Conservation (phyloP, 2,329 filamentous ascomycete genomes). For the Trichoderma aggressivum region DNA sequence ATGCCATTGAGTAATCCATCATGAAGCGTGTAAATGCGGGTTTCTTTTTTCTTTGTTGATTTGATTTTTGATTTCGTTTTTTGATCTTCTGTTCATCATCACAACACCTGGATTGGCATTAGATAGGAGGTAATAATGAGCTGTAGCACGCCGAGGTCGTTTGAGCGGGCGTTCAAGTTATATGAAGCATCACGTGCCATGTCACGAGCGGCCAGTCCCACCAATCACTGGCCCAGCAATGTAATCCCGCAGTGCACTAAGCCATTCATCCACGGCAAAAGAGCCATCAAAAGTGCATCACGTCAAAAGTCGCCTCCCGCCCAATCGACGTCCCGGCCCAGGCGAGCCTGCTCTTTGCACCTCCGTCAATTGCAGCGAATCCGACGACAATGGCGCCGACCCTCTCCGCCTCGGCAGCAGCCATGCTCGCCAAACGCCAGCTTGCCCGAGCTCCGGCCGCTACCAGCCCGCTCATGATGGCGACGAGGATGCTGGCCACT, state of each 20-base stretch:
- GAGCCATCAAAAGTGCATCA: slow-evolving; percentile 20
- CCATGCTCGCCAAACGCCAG: slow-evolving; percentile 37
- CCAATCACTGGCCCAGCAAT: slow-evolving; percentile 39
- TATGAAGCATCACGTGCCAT: slow-evolving; percentile 28
- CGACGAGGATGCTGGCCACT: slow-evolving; percentile 17
- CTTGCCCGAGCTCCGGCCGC: slow-evolving; percentile 28
- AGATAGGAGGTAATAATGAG: neutral
- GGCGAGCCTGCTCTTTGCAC: slow-evolving; percentile 23
- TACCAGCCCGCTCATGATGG: slow-evolving; percentile 22
- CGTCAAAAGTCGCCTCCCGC: slow-evolving; percentile 27
- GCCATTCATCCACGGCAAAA: slow-evolving; percentile 8
- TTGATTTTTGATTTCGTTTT: neutral
- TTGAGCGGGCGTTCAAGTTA: neutral
- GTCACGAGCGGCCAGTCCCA: slow-evolving; percentile 25
- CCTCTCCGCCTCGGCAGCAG: slow-evolving; percentile 29
- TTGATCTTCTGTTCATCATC: neutral
- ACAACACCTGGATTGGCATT: neutral
- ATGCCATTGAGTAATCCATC: neutral
- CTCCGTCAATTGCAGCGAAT: slow-evolving; percentile 28
- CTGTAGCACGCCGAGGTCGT: neutral
- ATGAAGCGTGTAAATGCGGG: neutral
- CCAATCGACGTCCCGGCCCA: slow-evolving; percentile 16
- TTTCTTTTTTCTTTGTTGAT: neutral
- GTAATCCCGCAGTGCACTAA: slow-evolving; percentile 38
- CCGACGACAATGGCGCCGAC: slow-evolving; percentile 33